Conservation (phyloP, 352 stramenopile species). For the Pilasporangium apinafurcum region DNA sequence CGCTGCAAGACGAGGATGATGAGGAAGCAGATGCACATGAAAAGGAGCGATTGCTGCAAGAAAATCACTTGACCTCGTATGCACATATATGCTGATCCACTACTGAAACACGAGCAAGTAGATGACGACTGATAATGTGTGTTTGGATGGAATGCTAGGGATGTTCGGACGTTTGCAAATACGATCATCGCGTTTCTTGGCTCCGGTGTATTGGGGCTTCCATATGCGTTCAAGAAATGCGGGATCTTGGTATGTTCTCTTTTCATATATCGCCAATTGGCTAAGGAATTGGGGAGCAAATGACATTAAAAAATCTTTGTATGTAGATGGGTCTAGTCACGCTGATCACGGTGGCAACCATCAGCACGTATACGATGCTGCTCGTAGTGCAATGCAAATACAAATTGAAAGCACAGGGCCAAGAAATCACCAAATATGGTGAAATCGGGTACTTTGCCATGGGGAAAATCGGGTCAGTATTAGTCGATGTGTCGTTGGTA, state of each 20-base stretch:
- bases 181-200: constrained; percentile 90
- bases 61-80: too few relatives aligned
- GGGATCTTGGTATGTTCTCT: constrained; percentile 65
- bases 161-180: constrained; percentile 65
- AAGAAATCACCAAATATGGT: constrained; percentile 65
- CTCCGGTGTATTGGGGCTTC: constrained; percentile 85
- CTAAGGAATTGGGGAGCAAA: neutral
- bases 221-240: constrained; percentile 85
- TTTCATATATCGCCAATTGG: neutral
- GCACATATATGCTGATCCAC: too few relatives aligned
- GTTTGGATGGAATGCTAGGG: constrained; percentile 12
- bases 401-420: constrained; percentile 48
- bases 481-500: constrained; percentile 85
- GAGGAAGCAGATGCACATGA: too few relatives aligned
- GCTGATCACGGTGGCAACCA: constrained; percentile 33
- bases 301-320: too few relatives aligned
- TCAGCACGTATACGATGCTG: constrained; percentile 72
- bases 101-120: too few relatives aligned
- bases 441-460: constrained; percentile 81
- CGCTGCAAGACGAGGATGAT: too few relatives aligned
- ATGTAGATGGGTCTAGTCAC: constrained; percentile 48
- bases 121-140: neutral
- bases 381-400: constrained; percentile 80
- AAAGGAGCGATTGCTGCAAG: too few relatives aligned
- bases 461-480: constrained; percentile 42